Percentiles rank a stretch among this genome's conserved stretches.
These are phyloP conservation scores for Leptographium wingfieldii DNA, from an alignment of 2,329 filamentous ascomycete species.

Conservation along the genomic window DNA sequence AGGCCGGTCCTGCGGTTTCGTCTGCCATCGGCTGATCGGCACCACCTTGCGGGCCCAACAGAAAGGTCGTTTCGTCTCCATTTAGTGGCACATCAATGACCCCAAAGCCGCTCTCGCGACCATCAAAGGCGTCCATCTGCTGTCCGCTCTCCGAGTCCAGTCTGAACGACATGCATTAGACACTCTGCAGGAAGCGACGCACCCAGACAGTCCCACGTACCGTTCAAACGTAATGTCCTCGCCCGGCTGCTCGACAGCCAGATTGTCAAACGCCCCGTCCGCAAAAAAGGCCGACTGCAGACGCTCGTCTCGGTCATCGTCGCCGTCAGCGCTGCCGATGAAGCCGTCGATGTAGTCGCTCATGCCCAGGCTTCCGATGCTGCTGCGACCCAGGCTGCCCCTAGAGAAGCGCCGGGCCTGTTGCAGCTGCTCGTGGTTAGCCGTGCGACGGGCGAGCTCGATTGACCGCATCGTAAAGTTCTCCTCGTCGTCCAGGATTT, in stretches of 20 bases:
- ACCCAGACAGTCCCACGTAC: conserved; percentile 16
- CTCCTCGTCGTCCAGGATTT: conserved; percentile 41
- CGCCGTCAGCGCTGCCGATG: conserved; percentile 18
- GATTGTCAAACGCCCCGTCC: conserved; percentile 28
- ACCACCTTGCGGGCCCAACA: conserved; percentile 7
- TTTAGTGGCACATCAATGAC: conserved; percentile 33
- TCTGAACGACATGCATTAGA: not conserved
- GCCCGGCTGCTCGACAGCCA: conserved; percentile 23
- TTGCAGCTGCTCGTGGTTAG: conserved; percentile 25
- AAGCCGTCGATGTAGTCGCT: conserved; percentile 35
- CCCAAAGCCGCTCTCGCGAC: conserved; percentile 37
- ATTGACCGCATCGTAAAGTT: conserved; percentile 46
- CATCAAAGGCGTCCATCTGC: conserved; percentile 18
- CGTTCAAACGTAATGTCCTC: conserved; percentile 31
- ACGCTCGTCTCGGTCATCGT: conserved; percentile 25
- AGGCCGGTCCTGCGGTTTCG: conserved; percentile 7
- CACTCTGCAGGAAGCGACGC: not conserved
- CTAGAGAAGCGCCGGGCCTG: conserved; percentile 34
- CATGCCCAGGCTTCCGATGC: conserved; percentile 37
- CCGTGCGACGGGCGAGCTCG: conserved; percentile 42
- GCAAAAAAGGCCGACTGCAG: conserved; percentile 42
- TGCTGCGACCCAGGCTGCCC: conserved; percentile 40
- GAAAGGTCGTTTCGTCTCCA: conserved; percentile 38
- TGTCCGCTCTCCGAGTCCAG: conserved; percentile 28
- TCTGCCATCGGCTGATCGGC: conserved; percentile 13